Conservation (phyloP, 257 asterid species). For the Solanum habrochaites region DNA sequence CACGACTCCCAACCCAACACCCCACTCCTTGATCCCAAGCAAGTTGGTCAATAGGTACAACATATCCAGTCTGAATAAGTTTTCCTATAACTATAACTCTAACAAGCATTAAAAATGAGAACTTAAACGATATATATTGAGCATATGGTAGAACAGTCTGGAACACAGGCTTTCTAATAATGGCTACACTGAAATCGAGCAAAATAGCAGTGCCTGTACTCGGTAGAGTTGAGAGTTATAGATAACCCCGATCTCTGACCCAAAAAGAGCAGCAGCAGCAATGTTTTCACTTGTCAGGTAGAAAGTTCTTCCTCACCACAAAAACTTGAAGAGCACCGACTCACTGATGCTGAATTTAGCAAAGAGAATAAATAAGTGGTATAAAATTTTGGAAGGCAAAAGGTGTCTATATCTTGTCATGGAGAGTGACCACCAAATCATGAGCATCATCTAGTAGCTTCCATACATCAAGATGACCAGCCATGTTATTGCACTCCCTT, state of each 20-base stretch:
- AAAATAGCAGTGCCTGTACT: neutral
- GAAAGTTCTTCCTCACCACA: neutral
- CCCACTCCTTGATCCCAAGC: neutral
- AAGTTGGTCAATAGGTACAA: neutral
- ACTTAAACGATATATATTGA: neutral
- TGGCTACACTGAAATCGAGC: neutral
- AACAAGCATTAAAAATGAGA: neutral
- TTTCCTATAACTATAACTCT: neutral
- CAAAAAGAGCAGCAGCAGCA: neutral
- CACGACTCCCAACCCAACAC: neutral
- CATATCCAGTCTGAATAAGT: neutral
- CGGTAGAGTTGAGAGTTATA: neutral
- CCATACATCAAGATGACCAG: constrained; percentile 82
- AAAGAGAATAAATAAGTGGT: neutral
- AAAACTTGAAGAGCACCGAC: neutral
- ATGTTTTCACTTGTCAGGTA: neutral
- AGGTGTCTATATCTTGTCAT: constrained; percentile 50
- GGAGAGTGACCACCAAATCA: constrained; percentile 70
- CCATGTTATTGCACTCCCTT: constrained; percentile 80
- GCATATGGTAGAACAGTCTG: neutral
- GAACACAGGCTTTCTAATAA: neutral
- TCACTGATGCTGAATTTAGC: neutral
- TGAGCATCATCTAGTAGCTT: constrained; percentile 80
- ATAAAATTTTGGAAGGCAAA: neutral
- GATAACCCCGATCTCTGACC: neutral